Evolutionary conservation across 345 rosid genomes (phyloP).

Genomic region (Rhodamnia rubescens): DNA sequence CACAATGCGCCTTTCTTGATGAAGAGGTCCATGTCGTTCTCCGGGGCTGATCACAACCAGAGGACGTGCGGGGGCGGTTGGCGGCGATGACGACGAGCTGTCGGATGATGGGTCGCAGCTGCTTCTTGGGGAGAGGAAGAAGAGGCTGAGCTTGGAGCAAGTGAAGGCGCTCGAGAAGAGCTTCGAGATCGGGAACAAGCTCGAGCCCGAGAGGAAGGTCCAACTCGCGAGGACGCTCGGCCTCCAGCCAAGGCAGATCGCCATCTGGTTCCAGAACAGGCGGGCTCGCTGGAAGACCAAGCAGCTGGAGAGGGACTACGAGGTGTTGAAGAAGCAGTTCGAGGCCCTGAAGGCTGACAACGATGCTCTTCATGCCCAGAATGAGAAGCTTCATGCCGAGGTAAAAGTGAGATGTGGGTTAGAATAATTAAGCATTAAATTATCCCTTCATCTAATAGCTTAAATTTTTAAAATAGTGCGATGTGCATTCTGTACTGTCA

Average conservation of each 20-base stretch:
- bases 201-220: conserved; percentile 67
- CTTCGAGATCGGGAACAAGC: conserved; percentile 68
- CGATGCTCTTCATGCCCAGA: conserved; percentile 52
- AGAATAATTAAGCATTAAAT: too few relatives aligned
- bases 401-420: conserved; percentile 8
- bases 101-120: conserved; percentile 40
- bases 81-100: conserved; percentile 1
- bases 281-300: conserved; percentile 80
- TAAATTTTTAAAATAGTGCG: too few relatives aligned
- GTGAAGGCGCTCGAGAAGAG: conserved; percentile 69
- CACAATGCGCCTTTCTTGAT: background rate
- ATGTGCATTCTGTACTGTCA: too few relatives aligned
- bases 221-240: conserved; percentile 63
- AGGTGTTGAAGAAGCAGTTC: conserved; percentile 48
- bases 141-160: conserved; percentile 65
- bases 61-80: background rate
- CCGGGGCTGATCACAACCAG: conserved; percentile 1
- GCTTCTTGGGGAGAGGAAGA: conserved; percentile 56
- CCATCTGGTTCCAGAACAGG: conserved; percentile 74
- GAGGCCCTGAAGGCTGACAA: conserved; percentile 56
- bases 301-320: conserved; percentile 64
- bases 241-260: conserved; percentile 59
- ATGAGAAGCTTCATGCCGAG: conserved; percentile 58
- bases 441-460: too few relatives aligned
- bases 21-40: conserved; percentile 6